phyloP scores from a whole-genome alignment of 2,329 filamentous ascomycete genomes.

The Talaromyces islandicus region DNA sequence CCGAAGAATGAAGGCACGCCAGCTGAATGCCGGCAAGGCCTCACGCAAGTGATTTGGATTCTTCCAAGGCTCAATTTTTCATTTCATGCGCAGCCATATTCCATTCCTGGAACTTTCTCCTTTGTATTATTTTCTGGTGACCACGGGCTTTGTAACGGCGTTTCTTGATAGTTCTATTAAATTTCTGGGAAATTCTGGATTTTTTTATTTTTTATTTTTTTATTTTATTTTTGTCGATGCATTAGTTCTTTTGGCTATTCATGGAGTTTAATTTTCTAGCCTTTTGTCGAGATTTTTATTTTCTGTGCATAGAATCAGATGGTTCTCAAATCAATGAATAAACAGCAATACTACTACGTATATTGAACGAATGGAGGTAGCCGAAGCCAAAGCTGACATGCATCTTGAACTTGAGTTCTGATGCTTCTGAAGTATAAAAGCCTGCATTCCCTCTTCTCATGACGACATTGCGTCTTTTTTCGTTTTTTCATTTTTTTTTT shows the following conservation, averaged over 20 bases:
- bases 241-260: not conserved
- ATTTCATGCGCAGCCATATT: not conserved
- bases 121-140: not conserved
- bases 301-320: not conserved
- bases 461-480: not conserved
- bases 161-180: not conserved
- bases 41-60: conserved; percentile 26
- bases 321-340: not conserved
- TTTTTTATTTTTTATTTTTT: no score
- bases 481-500: not conserved
- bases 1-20: conserved; percentile 44
- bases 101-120: not conserved
- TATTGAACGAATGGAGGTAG: not conserved
- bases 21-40: conserved; percentile 36
- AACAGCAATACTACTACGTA: no score
- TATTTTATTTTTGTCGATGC: not conserved
- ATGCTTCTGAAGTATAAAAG: not conserved
- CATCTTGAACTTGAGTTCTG: not conserved
- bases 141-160: not conserved
- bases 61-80: not conserved
- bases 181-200: not conserved
- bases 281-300: not conserved
- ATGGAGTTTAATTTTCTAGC: not conserved
- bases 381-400: not conserved
- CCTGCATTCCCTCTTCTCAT: not conserved